These are phyloP conservation scores for Moesziomyces globuligerus DNA, from an alignment of 1,284 basidiomycete species.

Conservation along the genomic window DNA sequence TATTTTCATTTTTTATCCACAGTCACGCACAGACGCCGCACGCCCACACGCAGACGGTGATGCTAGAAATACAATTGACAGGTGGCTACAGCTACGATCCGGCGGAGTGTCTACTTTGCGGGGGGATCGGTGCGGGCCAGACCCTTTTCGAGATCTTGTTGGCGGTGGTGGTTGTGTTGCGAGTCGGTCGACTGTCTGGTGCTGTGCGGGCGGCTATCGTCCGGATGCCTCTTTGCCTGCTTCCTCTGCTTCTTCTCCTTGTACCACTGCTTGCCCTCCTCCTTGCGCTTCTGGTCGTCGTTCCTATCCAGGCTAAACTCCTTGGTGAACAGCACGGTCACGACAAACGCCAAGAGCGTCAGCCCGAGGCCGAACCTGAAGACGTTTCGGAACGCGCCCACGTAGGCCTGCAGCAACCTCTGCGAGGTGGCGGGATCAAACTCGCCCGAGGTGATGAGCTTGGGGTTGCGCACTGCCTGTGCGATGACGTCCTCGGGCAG, in stretches of 20 bases:
- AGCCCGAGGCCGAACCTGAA: constrained; percentile 68
- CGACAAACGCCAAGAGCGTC: constrained; percentile 52
- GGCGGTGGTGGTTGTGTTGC: neutral
- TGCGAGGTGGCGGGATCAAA: constrained; percentile 26
- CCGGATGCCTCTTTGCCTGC: constrained; percentile 13
- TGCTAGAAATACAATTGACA: too few species aligned
- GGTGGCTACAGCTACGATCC: too few species aligned
- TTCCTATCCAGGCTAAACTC: constrained; percentile 73
- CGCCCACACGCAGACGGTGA: too few species aligned
- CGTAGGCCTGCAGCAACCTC: constrained; percentile 73
- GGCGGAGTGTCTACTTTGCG: too few species aligned
- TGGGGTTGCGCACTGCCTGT: constrained; percentile 41
- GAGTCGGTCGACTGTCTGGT: constrained; percentile 5
- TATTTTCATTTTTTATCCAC: too few species aligned
- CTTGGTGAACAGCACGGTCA: constrained; percentile 71
- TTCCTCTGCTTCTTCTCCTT: constrained; percentile 31
- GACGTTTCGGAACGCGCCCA: constrained; percentile 72
- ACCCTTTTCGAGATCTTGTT: constrained; percentile 8
- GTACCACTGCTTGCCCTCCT: constrained; percentile 66
- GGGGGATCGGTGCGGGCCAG: too few species aligned
- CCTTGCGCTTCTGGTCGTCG: constrained; percentile 72
- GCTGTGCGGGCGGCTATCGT: constrained; percentile 3
- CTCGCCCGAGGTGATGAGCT: constrained; percentile 19
- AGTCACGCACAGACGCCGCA: too few species aligned
- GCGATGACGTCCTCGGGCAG: constrained; percentile 18